Conservation (phyloP, 2,329 filamentous ascomycete species). For the Fusarium sterilihyphosum region DNA sequence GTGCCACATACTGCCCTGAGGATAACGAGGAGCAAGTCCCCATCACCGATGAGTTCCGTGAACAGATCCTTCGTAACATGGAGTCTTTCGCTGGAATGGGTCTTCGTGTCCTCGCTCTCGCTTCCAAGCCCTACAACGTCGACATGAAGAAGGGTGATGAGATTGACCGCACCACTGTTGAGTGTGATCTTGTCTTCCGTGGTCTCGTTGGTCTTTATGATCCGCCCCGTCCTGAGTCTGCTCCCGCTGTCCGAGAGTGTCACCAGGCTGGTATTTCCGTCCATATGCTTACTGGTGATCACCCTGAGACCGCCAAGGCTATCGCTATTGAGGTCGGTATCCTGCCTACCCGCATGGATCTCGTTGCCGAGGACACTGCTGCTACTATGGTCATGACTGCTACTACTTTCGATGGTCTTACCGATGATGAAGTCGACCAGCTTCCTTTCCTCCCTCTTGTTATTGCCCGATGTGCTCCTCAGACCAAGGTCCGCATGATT, state of each 20-base stretch:
- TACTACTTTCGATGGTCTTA: constrained; percentile 69
- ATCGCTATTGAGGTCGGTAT: constrained; percentile 72
- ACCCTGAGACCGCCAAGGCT: constrained; percentile 70
- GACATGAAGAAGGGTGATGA: constrained; percentile 54
- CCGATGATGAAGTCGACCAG: constrained; percentile 70
- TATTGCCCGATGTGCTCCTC: constrained; percentile 74
- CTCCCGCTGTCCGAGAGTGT: constrained; percentile 66
- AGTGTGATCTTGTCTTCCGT: constrained; percentile 69
- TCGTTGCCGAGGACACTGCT: constrained; percentile 62
- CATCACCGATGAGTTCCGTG: constrained; percentile 62
- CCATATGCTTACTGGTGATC: constrained; percentile 75
- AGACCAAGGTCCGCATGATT: constrained; percentile 80
- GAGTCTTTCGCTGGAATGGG: constrained; percentile 69
- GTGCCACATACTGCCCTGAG: constrained; percentile 59
- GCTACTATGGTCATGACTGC: constrained; percentile 72
- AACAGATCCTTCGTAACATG: constrained; percentile 70
- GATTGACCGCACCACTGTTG: constrained; percentile 63
- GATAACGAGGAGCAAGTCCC: constrained; percentile 49
- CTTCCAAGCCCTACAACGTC: constrained; percentile 55
- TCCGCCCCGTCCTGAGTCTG: constrained; percentile 74
- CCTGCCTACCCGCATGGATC: constrained; percentile 59
- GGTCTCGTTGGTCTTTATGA: constrained; percentile 78
- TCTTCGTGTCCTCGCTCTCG: constrained; percentile 74
- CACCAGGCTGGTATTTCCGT: constrained; percentile 71
- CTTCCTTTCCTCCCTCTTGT: constrained; percentile 74